These are phyloP conservation scores for Annona squamosa DNA, from an alignment of 164 flowering plant genomes.

Conservation along the genomic window DNA sequence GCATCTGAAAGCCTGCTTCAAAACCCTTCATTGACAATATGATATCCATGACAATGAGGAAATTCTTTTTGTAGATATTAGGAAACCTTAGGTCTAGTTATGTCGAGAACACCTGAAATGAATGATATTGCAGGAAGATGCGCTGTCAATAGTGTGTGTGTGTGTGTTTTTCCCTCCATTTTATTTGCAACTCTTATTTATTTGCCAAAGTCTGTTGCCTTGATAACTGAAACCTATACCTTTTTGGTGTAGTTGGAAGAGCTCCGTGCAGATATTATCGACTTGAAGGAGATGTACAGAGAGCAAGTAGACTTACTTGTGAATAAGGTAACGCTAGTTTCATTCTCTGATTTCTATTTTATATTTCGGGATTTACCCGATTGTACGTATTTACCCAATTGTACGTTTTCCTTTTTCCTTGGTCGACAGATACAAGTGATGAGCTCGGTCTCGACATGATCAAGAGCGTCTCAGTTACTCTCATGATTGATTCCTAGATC, in stretches of 20 bases:
- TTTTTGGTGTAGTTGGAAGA: conserved; percentile 74
- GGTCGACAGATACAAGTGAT: conserved; percentile 46
- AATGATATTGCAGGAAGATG: too few relatives aligned
- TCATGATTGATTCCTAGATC: not conserved
- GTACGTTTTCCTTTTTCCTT: not conserved
- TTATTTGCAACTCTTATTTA: too few relatives aligned
- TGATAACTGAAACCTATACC: not conserved
- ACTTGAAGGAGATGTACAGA: conserved; percentile 96
- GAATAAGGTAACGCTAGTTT: conserved; percentile 50
- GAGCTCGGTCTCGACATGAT: conserved; percentile 14
- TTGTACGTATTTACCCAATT: not conserved
- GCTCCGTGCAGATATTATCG: conserved; percentile 88
- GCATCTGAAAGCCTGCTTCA: too few relatives aligned
- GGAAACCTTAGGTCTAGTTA: too few relatives aligned
- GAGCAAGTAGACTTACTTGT: conserved; percentile 97
- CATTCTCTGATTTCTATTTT: not conserved
- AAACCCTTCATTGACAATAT: too few relatives aligned
- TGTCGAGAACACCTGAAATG: too few relatives aligned
- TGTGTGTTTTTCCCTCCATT: too few relatives aligned
- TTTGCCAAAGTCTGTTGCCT: not conserved
- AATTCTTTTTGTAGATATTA: too few relatives aligned
- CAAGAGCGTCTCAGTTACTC: not conserved
- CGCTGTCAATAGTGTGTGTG: too few relatives aligned
- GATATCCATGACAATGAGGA: too few relatives aligned
- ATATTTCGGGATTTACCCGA: not conserved